Evolutionary conservation across 2,329 filamentous ascomycete genomes (phyloP).

Genomic region (Capronia coronata): DNA sequence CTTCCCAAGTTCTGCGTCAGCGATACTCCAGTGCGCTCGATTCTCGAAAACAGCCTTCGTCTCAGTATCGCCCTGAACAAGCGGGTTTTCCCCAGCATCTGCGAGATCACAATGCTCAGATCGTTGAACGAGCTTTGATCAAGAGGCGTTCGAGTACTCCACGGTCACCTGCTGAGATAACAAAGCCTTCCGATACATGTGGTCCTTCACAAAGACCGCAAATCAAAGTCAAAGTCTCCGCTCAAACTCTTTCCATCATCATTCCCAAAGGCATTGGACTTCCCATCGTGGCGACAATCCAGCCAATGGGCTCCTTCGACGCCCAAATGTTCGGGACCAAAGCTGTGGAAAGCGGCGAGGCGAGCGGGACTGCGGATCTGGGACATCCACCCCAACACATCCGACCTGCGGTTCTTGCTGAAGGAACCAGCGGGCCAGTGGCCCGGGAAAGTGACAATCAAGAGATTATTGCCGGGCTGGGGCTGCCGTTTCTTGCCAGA

Average conservation of each 20-base stretch:
- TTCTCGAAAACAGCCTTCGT: conserved; percentile 10
- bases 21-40: conserved; percentile 14
- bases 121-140: conserved; percentile 8
- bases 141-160: conserved; percentile 9
- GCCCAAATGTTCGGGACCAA: conserved; percentile 13
- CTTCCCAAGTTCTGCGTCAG: conserved; percentile 14
- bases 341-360: conserved; percentile 2
- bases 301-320: conserved; percentile 11
- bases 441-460: conserved; percentile 5
- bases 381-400: background rate
- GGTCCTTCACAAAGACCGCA: conserved; percentile 1
- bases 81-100: background rate
- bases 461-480: conserved; percentile 7
- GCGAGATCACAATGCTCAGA: conserved; percentile 3
- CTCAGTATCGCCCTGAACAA: conserved; percentile 9
- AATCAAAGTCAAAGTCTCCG: conserved; percentile 14
- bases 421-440: background rate
- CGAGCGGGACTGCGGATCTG: background rate
- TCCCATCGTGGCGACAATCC: conserved; percentile 19
- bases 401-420: conserved; percentile 5
- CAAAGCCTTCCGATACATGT: background rate
- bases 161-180: background rate
- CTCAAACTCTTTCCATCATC: conserved; percentile 15
- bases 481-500: conserved; percentile 14
- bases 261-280: conserved; percentile 19